Conservation (phyloP, 805 yeast species). For the Candida sphagnicola region DNA sequence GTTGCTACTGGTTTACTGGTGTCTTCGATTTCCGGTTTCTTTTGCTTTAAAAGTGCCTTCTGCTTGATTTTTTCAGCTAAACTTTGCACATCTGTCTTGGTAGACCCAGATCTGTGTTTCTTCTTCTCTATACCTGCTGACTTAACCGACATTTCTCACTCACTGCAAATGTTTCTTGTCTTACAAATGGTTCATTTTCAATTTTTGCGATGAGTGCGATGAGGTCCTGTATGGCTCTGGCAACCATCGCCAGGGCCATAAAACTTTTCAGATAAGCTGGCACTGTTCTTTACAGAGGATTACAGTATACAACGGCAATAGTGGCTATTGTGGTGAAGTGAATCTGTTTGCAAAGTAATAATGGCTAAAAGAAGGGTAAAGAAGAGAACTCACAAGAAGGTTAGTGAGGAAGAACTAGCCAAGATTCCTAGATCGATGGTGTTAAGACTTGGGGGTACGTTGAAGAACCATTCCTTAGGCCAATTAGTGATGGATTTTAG, state of each 20-base stretch:
- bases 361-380: constrained; percentile 51
- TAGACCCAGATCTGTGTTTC: constrained; percentile 10
- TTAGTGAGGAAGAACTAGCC: constrained; percentile 60
- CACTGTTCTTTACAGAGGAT: too few relatives aligned
- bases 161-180: too few relatives aligned
- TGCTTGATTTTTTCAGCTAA: constrained; percentile 53
- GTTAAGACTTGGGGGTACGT: constrained; percentile 72
- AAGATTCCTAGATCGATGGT: constrained; percentile 94
- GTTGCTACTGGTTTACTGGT: constrained; percentile 3
- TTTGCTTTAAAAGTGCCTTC: constrained; percentile 25
- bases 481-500: constrained; percentile 87
- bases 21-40: constrained; percentile 6
- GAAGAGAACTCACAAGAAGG: constrained; percentile 79
- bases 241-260: neutral
- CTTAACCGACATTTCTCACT: constrained; percentile 1
- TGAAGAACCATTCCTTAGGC: constrained; percentile 74
- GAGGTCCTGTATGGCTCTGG: neutral
- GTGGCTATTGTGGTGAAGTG: neutral
- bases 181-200: neutral
- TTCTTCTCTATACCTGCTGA: constrained; percentile 10
- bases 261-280: neutral
- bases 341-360: too few relatives aligned
- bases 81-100: constrained; percentile 37
- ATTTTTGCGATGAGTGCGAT: constrained; percentile 2
- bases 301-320: too few relatives aligned